A percentile compares a stretch with the other conserved stretches of the same genome.
These are phyloP conservation scores for Saccharomyces eubayanus DNA, from an alignment of 805 yeast genomes.

Conservation along the genomic window DNA sequence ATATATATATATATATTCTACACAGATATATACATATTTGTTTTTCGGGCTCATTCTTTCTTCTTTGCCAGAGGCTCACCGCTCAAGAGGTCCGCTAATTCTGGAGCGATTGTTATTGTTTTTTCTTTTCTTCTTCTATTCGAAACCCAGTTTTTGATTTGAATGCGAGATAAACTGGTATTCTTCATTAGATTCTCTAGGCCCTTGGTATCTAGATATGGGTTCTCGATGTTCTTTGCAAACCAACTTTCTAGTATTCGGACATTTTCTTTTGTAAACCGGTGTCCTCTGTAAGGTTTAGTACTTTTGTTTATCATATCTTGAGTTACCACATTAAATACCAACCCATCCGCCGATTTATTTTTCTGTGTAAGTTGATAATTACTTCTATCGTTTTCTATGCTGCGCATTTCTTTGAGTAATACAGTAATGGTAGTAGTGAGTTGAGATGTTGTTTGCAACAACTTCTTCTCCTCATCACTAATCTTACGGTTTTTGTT, in stretches of 20 bases:
- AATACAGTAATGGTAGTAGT: conserved; percentile 5
- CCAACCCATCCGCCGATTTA: background rate
- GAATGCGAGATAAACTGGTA: conserved; percentile 15
- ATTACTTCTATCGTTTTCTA: background rate
- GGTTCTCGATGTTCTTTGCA: conserved; percentile 8
- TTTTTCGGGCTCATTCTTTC: background rate
- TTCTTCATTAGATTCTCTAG: conserved; percentile 4
- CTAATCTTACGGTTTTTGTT: conserved; percentile 1
- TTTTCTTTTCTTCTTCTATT: conserved; percentile 23
- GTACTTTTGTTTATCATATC: conserved; percentile 8
- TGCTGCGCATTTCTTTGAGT: background rate
- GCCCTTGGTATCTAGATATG: conserved; percentile 13
- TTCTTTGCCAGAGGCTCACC: background rate
- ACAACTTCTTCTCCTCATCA: conserved; percentile 4
- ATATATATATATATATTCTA: background rate
- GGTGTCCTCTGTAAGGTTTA: conserved; percentile 16
- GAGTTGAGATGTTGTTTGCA: conserved; percentile 9
- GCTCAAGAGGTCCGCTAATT: conserved; percentile 3
- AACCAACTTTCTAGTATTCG: conserved; percentile 15
- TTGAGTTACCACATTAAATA: conserved; percentile 14
- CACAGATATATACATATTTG: background rate
- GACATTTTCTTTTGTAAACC: conserved; percentile 12
- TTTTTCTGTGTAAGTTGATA: background rate
- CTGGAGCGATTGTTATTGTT: conserved; percentile 9
- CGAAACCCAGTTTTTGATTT: conserved; percentile 25